A percentile compares a stretch with the other conserved stretches of the same genome.
Evolutionary conservation across 1,139 yeast species (phyloP).

Genomic region (Geotrichum candidum): DNA sequence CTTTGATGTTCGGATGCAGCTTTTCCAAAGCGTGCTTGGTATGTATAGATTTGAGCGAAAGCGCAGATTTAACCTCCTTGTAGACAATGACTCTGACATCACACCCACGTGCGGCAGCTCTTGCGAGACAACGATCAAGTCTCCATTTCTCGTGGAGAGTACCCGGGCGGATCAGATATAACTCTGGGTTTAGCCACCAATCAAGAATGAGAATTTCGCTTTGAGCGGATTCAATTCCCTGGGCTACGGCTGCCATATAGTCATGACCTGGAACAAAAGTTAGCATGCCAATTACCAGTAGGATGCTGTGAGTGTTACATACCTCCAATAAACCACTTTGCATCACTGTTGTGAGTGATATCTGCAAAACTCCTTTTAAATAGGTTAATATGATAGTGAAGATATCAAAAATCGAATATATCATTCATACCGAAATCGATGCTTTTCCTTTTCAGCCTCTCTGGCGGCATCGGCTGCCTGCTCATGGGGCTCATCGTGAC

Average conservation of each 20-base stretch:
- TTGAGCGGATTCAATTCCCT: slow-evolving; percentile 59
- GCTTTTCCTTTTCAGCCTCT: slow-evolving; percentile 15
- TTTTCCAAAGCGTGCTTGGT: slow-evolving; percentile 56
- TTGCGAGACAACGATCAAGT: slow-evolving; percentile 50
- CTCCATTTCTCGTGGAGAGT: slow-evolving; percentile 61
- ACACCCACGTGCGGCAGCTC: slow-evolving; percentile 59
- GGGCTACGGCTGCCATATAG: slow-evolving; percentile 44
- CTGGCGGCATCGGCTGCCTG: slow-evolving; percentile 15
- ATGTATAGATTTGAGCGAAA: slow-evolving; percentile 54
- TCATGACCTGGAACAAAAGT: slow-evolving; percentile 31
- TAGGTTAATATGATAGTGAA: not conserved
- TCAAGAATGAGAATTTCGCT: slow-evolving; percentile 59
- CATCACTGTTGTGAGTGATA: slow-evolving; percentile 48
- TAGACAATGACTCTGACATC: slow-evolving; percentile 56
- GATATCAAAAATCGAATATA: not conserved
- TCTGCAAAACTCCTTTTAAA: slow-evolving; percentile 44
- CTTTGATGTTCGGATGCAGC: slow-evolving; percentile 52
- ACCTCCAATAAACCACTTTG: slow-evolving; percentile 63
- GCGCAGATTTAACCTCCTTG: slow-evolving; percentile 57
- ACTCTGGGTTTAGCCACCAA: slow-evolving; percentile 63
- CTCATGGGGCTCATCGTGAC: slow-evolving; percentile 20
- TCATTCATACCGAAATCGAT: slow-evolving; percentile 17
- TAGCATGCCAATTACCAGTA: not conserved
- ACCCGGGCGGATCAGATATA: slow-evolving; percentile 56
- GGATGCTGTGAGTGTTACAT: slow-evolving; percentile 26